Percentiles rank a stretch among this genome's conserved stretches.
Conservation (phyloP, 2,329 filamentous ascomycete genomes). For the Cladosporium sp. region DNA sequence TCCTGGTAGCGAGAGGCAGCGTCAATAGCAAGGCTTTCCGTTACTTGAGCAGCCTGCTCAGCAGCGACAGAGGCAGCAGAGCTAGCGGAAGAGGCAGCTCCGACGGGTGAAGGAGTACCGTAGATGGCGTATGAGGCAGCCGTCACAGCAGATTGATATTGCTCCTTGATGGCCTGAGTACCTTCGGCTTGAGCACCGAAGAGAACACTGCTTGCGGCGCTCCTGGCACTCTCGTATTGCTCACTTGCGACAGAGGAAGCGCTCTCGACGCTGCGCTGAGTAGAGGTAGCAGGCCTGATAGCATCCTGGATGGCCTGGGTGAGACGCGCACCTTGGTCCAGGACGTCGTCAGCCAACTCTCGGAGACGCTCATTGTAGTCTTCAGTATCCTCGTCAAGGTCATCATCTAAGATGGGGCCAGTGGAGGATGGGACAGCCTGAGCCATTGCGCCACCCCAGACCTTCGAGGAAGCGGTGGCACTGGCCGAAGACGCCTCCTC, state of each 20-base stretch:
- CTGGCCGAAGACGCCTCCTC: slow-evolving; percentile 15
- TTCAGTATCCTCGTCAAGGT: slow-evolving; percentile 31
- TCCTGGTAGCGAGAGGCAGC: slow-evolving; percentile 54
- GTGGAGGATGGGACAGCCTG: slow-evolving; percentile 44
- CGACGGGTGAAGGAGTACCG: slow-evolving; percentile 42
- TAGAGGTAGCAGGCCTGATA: slow-evolving; percentile 38
- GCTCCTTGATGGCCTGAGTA: slow-evolving; percentile 47
- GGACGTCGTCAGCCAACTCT: background rate
- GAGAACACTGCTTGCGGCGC: slow-evolving; percentile 51
- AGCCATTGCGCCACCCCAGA: slow-evolving; percentile 50
- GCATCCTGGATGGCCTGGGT: slow-evolving; percentile 53
- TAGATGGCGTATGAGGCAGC: slow-evolving; percentile 54
- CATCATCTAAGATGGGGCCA: slow-evolving; percentile 44
- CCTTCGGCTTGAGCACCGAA: slow-evolving; percentile 42
- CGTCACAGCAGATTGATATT: slow-evolving; percentile 52
- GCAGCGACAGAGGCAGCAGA: slow-evolving; percentile 28
- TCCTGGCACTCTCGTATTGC: slow-evolving; percentile 51
- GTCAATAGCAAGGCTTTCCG: slow-evolving; percentile 42
- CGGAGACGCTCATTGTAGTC: background rate
- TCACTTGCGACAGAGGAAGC: slow-evolving; percentile 41
- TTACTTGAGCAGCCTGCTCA: slow-evolving; percentile 12
- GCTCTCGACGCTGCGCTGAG: slow-evolving; percentile 44
- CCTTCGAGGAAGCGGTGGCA: slow-evolving; percentile 33
- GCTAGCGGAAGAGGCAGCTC: slow-evolving; percentile 33
- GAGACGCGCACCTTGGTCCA: slow-evolving; percentile 33